Base-by-base conservation (phyloP, 163 green algal genomes). In the Chlorella variabilis region DNA sequence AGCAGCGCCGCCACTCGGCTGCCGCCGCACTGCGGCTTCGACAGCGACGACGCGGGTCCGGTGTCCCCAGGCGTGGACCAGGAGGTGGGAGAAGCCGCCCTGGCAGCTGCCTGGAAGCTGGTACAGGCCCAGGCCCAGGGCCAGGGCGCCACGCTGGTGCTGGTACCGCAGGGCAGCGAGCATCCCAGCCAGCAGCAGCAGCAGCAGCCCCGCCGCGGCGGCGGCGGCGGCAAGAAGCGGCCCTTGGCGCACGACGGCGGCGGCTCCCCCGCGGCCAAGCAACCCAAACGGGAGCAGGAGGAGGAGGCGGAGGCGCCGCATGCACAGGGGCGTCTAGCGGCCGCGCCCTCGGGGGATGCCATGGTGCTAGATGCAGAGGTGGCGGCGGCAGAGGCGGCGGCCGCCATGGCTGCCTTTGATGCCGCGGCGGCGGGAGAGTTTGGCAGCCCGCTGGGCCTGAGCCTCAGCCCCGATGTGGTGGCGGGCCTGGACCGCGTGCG, bases 311-410 rank as follows among this genome's bases (percentile, higher is more conserved):
- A 25, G 38, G 38, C 6, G 56, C 20, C 6, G 6, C 45, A 23
- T 11, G 45, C 11, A 15, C 45, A 54, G 45, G 45, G 15, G 25
- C 25, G 63, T 9, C 65, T 73, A 13, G 41, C 11, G 2, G 56
- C 21, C 65, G 11, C 56, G 20, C 56, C 20, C 38, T 56, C 65
- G 6, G 65, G 65, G 1, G 65, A 73, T 27, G 41, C 25, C 0
- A n/a, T 78, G 34, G n/a, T 56, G 54, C 0, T 68, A 8, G 71
- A 78, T 25, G 71, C 71, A 34, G 71, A 78, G 51, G 71, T 36
- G 20, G 71, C 71, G 4, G 71, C 33, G 11, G 71, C 59, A 7
- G 59, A 67, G 59, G 59, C 59, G 9, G 59, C 59, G 9, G 59
- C 59, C 5, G 29, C 59, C n/a, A 27, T 27, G 3, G 59, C 59